Base-by-base conservation (phyloP, 495 filamentous ascomycete genomes). In the Talaromyces nanjingensis region DNA sequence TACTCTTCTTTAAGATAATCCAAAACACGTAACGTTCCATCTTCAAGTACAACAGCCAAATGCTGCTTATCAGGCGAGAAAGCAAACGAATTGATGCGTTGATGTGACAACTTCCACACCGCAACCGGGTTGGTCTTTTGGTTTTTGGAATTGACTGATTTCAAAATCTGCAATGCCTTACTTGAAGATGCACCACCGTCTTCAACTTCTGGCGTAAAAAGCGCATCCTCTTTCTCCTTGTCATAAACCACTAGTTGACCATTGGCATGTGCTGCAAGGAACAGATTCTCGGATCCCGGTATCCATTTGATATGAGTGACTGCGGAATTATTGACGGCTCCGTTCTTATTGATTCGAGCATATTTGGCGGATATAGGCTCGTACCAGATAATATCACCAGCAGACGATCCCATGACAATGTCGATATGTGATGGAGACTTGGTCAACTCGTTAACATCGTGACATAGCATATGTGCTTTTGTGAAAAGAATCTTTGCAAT, bases 321-420 rank as follows among this genome's bases (percentile, higher is more conserved):
- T 1, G 94, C 86, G 2, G 90, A 90, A 45, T 84, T 78, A 72
- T 93, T 96, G 72, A 98, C 93, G 60, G 89, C 83, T 8, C 93
- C 93, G 73, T 97, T 97, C 75, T 98, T 98, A 75, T 98, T 98
- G 64, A 98, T 82, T 5, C 96, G 87, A 2, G 90, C 90, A 72
- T 98, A 98, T 71, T 96, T 94, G 69, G 97, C 92, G 20, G 92
- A 92, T 70, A 97, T 91, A 12, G 94, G 93, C 76, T 98, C 94
- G 78, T 93, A 98, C 96, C 96, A 98, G 56, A 98, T 93, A 57
- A 98, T 94, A 70, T 98, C 94, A 25, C 91, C 92, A 0, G 91
- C 93, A 2, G 92, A 96, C 64, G 96, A 97, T 6, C 94, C 94
- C 87, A 98, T 91, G 63, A 96, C 86, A 25, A 98, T 80, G 70